Evolutionary conservation across 2,329 filamentous ascomycete genomes (phyloP), one percentile per base, ranked within the genome.

Genomic region (Neofusicoccum kwambonambiense): DNA sequence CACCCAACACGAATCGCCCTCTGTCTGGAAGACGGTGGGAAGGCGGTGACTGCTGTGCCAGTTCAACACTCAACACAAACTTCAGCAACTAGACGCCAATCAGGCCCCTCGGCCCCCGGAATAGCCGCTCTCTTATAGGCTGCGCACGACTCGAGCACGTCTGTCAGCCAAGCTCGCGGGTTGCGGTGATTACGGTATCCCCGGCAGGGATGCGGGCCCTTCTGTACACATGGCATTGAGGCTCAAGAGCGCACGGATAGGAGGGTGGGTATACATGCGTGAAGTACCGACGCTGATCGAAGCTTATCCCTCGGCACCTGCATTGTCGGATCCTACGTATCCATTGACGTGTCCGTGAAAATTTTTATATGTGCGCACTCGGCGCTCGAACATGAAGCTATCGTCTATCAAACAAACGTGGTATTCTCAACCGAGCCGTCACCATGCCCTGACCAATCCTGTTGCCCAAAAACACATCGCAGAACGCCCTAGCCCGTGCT

Each of bases 321-420:
- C 54, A 19, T 41, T 22, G 34, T 13, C 17, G 51, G 8, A 13
- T 39, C 19, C 39, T 27, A 44, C 41, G 39, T 44, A 58, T 13
- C 54, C 37, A 34, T 44, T 58, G 54, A 58, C 54, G 54, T 58
- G 54, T 58, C 39, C 56, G 15, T 60, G 41, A 47, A 60, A 45
- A 47, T 60, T 60, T 47, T 35, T 60, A 22, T 44, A 13, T 45
- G n/a, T 58, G 54, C 31, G 27, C n/a, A 45, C 15, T 22, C 47
- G 27, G 31, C 56, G 9, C 11, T 39, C 9, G 5, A 34, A 35
- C 44, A n/a, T 37, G n/a, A 47, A 47, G 17, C 41, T 58, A 60
- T 60, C 56, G 19, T 47, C 56, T 60, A 47, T 58, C 27, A 60
- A 47, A 60, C 27, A 60, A 37, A 47, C 56, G 56, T 60, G 56